Evolutionary conservation across 1,284 basidiomycete genomes (phyloP).

Genomic region (Ustilago vetiveriae): DNA sequence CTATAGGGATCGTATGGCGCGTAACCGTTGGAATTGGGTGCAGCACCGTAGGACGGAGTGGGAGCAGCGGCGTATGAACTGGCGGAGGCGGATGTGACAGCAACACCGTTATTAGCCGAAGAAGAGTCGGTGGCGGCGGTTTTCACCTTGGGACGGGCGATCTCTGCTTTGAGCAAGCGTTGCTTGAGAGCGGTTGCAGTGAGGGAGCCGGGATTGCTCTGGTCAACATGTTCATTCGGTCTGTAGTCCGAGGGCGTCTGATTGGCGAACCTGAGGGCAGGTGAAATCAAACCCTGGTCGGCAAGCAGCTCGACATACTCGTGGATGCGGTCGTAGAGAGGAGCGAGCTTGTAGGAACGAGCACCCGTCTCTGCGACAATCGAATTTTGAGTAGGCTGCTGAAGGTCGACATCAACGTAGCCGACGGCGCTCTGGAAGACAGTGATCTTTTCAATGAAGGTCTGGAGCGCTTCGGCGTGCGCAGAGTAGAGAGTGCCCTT

Average conservation of each 20-base stretch:
- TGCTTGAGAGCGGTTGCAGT: slow-evolving; percentile 43
- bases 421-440: slow-evolving; percentile 89
- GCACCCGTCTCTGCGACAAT: slow-evolving; percentile 71
- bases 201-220: slow-evolving; percentile 14
- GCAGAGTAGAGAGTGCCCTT: slow-evolving; percentile 74
- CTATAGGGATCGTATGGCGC: slow-evolving; percentile 36
- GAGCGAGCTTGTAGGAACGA: slow-evolving; percentile 82
- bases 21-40: slow-evolving; percentile 39
- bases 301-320: slow-evolving; percentile 94
- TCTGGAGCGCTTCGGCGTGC: slow-evolving; percentile 87
- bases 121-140: slow-evolving; percentile 19
- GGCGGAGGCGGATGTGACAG: slow-evolving; percentile 4
- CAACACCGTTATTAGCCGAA: slow-evolving; percentile 3
- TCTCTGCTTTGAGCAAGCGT: slow-evolving; percentile 50
- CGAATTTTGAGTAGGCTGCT: slow-evolving; percentile 69
- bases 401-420: slow-evolving; percentile 84
- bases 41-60: slow-evolving; percentile 25
- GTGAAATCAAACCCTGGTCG: slow-evolving; percentile 84
- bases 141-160: slow-evolving; percentile 37
- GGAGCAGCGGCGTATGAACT: slow-evolving; percentile 12
- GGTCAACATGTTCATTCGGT: slow-evolving; percentile 25
- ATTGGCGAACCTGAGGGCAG: slow-evolving; percentile 82
- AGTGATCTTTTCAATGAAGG: slow-evolving; percentile 95
- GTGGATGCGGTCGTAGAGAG: slow-evolving; percentile 89
- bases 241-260: slow-evolving; percentile 83